These are phyloP conservation scores for Populus tremula DNA, from an alignment of 345 rosid species.

Conservation along the genomic window DNA sequence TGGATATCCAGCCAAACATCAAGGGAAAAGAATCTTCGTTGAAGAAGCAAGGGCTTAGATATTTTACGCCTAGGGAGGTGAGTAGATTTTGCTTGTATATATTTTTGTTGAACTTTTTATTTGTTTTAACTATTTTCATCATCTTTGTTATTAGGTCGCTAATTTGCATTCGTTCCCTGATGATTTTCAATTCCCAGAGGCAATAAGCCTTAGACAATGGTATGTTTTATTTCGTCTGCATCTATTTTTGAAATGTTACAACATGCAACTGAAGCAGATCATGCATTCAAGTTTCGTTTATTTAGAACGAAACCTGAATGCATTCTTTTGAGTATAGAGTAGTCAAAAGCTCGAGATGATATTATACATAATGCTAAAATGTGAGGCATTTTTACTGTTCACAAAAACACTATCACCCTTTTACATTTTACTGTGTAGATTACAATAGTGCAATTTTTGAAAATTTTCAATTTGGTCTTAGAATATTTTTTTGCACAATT, in stretches of 20 bases:
- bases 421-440: too few species aligned
- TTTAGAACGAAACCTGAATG: too few species aligned
- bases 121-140: background rate
- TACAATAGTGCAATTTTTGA: too few species aligned
- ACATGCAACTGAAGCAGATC: background rate
- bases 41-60: constrained; percentile 75
- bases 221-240: constrained; percentile 17
- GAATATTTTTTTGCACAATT: too few species aligned
- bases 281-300: too few species aligned
- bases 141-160: constrained; percentile 56
- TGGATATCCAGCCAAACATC: constrained; percentile 51
- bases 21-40: constrained; percentile 59
- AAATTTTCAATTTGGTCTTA: too few species aligned
- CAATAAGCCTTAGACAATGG: constrained; percentile 77
- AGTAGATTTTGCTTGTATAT: constrained; percentile 1
- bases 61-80: constrained; percentile 92
- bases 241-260: background rate
- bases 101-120: background rate
- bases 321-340: background rate
- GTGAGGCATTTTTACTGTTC: too few species aligned
- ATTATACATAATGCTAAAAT: background rate
- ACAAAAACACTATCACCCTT: too few species aligned
- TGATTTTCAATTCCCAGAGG: constrained; percentile 68
- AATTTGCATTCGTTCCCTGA: constrained; percentile 88
- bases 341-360: background rate